These are phyloP conservation scores for Aspergillus sp. DNA, from an alignment of 2,329 filamentous ascomycete species.

Conservation along the genomic window DNA sequence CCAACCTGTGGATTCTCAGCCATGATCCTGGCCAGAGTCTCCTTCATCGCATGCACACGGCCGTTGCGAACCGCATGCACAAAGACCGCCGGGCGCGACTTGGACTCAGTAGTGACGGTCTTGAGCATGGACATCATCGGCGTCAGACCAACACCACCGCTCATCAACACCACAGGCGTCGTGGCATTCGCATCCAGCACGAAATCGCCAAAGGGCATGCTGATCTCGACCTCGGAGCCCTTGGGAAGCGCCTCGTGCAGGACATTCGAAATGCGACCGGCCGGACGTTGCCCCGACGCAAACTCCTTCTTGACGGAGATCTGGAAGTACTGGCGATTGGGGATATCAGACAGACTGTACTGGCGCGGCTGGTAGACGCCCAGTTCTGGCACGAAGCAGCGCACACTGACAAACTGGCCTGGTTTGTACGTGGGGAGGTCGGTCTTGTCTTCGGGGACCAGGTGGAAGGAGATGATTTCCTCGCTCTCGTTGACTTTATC, in stretches of 20 bases:
- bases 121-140: constrained; percentile 63
- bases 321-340: constrained; percentile 61
- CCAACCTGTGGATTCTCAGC: constrained; percentile 57
- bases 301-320: constrained; percentile 70
- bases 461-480: constrained; percentile 68
- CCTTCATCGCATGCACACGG: constrained; percentile 52
- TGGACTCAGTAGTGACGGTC: constrained; percentile 45
- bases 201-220: constrained; percentile 66
- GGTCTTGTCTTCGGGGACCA: constrained; percentile 61
- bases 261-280: constrained; percentile 68
- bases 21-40: constrained; percentile 48
- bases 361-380: constrained; percentile 66
- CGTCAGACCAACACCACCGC: constrained; percentile 60
- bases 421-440: constrained; percentile 64
- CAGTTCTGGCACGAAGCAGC: constrained; percentile 57
- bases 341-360: constrained; percentile 70
- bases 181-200: constrained; percentile 46
- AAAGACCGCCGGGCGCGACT: constrained; percentile 55
- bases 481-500: constrained; percentile 63
- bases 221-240: constrained; percentile 64
- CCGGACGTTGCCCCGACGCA: constrained; percentile 50
- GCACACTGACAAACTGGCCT: constrained; percentile 72
- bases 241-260: constrained; percentile 62
- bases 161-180: constrained; percentile 59
- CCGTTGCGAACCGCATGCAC: constrained; percentile 57